A percentile compares a stretch with the other conserved stretches of the same genome.
Evolutionary conservation across 345 rosid species (phyloP).

Genomic region (Gossypium turneri): DNA sequence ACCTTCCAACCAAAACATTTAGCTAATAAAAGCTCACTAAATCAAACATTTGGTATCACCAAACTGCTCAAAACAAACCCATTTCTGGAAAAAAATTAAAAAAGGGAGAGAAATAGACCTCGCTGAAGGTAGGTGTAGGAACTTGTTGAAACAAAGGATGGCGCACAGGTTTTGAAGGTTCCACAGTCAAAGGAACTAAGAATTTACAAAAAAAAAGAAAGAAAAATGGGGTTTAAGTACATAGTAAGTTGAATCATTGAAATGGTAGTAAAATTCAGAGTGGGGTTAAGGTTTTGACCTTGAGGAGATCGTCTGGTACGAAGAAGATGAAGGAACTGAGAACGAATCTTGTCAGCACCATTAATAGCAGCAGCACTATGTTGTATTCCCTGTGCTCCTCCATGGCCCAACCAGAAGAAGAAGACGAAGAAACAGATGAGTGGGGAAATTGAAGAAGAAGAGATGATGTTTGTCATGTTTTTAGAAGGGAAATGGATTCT

Average conservation of each 20-base stretch:
- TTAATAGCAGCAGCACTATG: neutral
- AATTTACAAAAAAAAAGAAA: neutral
- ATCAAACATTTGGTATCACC: neutral
- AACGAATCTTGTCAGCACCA: slow-evolving; percentile 37
- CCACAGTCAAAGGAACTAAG: slow-evolving; percentile 50
- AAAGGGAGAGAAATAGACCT: slow-evolving; percentile 28
- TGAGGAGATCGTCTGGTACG: slow-evolving; percentile 43
- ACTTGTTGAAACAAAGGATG: slow-evolving; percentile 52
- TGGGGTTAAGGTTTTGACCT: slow-evolving; percentile 28
- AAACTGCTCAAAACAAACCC: neutral
- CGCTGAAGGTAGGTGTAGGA: slow-evolving; percentile 30
- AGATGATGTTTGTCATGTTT: neutral
- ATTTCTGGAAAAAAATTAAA: too few species aligned
- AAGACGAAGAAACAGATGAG: neutral
- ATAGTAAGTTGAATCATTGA: neutral
- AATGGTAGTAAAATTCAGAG: neutral
- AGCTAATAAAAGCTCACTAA: neutral
- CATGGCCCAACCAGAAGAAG: neutral
- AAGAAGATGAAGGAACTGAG: slow-evolving; percentile 49
- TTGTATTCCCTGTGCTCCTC: neutral
- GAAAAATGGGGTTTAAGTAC: neutral
- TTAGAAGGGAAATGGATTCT: neutral
- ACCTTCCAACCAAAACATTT: neutral
- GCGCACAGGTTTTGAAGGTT: slow-evolving; percentile 49
- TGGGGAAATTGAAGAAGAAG: neutral